These are phyloP conservation scores for Hippophae rhamnoides DNA, from an alignment of 306 rosid species.

Conservation along the genomic window DNA sequence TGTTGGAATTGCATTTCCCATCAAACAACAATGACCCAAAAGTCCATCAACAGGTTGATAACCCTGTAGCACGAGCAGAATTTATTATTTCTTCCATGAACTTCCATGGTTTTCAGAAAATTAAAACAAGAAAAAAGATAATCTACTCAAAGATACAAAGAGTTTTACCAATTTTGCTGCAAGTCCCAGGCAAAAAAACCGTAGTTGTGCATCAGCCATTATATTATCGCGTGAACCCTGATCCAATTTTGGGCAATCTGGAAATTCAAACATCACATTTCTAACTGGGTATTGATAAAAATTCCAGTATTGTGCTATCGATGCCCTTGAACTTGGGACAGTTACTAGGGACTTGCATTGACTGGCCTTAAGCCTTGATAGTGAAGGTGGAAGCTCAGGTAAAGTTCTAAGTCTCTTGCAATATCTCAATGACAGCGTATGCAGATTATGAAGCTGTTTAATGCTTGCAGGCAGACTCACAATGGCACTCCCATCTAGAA, in stretches of 20 bases:
- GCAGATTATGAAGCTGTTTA: too few species aligned
- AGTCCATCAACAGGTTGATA: not conserved
- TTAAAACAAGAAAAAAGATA: not conserved
- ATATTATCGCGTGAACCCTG: not conserved
- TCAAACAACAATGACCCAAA: not conserved
- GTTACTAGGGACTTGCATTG: not conserved
- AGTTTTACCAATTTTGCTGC: not conserved
- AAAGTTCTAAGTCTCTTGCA: not conserved
- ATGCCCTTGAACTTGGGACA: not conserved
- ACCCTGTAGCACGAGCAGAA: not conserved
- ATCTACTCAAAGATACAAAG: not conserved
- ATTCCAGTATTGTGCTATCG: not conserved
- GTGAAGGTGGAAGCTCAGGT: not conserved
- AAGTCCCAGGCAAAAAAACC: not conserved
- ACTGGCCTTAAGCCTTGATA: not conserved
- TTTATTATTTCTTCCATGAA: not conserved
- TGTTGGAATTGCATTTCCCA: not conserved
- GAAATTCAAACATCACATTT: not conserved
- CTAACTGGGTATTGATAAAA: not conserved
- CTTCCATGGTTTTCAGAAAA: not conserved
- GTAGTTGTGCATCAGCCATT: constrained; percentile 1
- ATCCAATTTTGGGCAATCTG: not conserved
- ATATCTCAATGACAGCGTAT: too few species aligned
- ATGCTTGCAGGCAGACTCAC: too few species aligned
- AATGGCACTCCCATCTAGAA: too few species aligned